Evolutionary conservation across 352 stramenopile species (phyloP).

Genomic region (Phytophthora citricola): DNA sequence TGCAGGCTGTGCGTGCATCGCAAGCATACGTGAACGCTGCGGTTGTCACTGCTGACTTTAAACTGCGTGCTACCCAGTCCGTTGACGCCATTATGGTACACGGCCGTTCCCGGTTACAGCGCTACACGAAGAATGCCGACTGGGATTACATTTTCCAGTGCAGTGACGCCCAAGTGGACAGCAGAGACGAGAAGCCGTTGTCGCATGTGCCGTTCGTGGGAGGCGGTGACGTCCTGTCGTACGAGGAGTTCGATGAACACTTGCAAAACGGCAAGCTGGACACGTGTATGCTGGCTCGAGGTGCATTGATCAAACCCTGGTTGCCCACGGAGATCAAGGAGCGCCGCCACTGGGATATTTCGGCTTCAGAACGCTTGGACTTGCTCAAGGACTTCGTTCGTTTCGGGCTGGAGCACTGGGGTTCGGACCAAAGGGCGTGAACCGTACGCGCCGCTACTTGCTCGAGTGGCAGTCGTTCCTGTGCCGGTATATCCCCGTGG

Average conservation of each 20-base stretch:
- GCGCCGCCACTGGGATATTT: constrained; percentile 97
- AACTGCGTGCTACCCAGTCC: constrained; percentile 64
- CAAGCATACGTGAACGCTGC: constrained; percentile 81
- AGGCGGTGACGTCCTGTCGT: constrained; percentile 88
- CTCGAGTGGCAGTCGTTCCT: constrained; percentile 99
- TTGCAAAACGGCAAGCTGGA: constrained; percentile 85
- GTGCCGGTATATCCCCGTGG: constrained; percentile 98
- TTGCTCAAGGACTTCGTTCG: constrained; percentile 97
- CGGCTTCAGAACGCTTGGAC: constrained; percentile 95
- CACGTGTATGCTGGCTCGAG: constrained; percentile 91
- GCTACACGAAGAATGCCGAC: constrained; percentile 98
- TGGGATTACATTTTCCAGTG: constrained; percentile 98
- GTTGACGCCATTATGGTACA: constrained; percentile 92
- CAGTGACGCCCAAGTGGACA: constrained; percentile 64
- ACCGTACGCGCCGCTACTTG: constrained; percentile 97
- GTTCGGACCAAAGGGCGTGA: constrained; percentile 98
- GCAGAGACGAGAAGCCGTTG: constrained; percentile 20
- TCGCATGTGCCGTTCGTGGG: constrained; percentile 93
- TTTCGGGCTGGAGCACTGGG: constrained; percentile 99
- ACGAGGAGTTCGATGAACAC: constrained; percentile 86
- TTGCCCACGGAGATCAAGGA: constrained; percentile 99
- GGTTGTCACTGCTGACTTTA: constrained; percentile 74
- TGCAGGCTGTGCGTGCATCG: constrained; percentile 79
- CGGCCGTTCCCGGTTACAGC: constrained; percentile 96
- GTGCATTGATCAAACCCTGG: constrained; percentile 99